These are phyloP conservation scores for Nakaseomyces kungkrabaensis DNA, from an alignment of 1,139 yeast genomes.

Conservation along the genomic window DNA sequence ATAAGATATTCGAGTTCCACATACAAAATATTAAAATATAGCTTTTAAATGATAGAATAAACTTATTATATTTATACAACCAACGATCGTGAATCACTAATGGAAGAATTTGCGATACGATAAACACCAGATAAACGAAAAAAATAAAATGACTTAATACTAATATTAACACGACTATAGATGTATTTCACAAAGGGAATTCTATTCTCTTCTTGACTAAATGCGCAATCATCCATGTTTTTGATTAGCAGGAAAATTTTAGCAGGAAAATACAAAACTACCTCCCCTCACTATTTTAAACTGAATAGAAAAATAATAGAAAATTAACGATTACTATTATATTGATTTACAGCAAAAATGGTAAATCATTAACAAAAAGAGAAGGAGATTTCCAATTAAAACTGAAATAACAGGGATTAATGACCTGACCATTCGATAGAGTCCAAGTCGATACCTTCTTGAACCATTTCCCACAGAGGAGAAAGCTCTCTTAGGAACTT, in stretches of 20 bases:
- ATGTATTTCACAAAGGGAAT: neutral
- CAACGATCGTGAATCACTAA: no score
- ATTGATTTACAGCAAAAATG: no score
- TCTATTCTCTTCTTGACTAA: neutral
- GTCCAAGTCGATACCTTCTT: slow-evolving; percentile 91
- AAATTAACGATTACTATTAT: no score
- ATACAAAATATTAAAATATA: neutral
- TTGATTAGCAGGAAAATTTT: no score
- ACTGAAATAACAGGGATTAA: slow-evolving; percentile 25
- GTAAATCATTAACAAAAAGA: no score
- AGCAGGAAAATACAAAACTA: no score
- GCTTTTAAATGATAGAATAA: no score
- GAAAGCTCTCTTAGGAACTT: slow-evolving; percentile 84
- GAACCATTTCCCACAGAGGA: slow-evolving; percentile 99
- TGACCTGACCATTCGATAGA: slow-evolving; percentile 98
- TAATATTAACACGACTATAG: slow-evolving; percentile 1
- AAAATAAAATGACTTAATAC: neutral
- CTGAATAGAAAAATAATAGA: no score
- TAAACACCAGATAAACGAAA: neutral
- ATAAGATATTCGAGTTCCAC: neutral
- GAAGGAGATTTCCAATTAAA: neutral
- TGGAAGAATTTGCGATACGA: no score
- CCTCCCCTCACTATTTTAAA: no score
- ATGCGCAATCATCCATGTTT: no score
- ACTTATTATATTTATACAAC: no score